Percentiles rank a stretch among this genome's conserved stretches.
These are phyloP conservation scores for Hypoxylon lienhwacheense DNA, from an alignment of 495 filamentous ascomycete species.

Conservation along the genomic window DNA sequence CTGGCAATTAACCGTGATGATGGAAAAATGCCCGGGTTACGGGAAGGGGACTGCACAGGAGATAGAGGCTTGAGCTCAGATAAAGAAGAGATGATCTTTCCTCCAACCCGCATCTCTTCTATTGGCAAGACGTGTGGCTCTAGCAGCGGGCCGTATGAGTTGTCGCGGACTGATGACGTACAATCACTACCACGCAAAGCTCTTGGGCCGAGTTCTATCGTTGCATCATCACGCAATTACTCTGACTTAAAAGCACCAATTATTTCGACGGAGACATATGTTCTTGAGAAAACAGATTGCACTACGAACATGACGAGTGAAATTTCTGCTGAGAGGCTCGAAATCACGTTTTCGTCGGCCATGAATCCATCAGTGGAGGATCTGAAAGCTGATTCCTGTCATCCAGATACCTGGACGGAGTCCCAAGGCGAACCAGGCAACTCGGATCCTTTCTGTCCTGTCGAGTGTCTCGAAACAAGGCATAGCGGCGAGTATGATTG, in stretches of 20 bases:
- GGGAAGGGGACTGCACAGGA: background rate
- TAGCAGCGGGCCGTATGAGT: background rate
- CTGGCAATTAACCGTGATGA: constrained; percentile 4
- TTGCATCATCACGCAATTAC: background rate
- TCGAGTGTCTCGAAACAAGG: constrained; percentile 16
- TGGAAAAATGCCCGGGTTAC: background rate
- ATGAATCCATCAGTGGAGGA: background rate
- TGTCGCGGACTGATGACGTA: background rate
- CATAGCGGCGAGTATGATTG: constrained; percentile 3
- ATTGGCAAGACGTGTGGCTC: constrained; percentile 6
- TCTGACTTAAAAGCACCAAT: background rate
- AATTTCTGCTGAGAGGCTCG: background rate
- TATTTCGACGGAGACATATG: background rate
- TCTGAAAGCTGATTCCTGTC: constrained; percentile 10
- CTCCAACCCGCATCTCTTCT: constrained; percentile 17
- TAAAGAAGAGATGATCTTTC: background rate
- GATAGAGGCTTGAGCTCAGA: background rate
- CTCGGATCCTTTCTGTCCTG: constrained; percentile 35
- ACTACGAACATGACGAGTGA: background rate
- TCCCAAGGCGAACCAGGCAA: constrained; percentile 34
- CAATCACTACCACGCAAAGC: background rate
- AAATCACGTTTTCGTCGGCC: background rate
- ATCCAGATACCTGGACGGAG: constrained; percentile 31
- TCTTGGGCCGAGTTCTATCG: background rate
- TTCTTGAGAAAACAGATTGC: background rate